Conservation (phyloP, 2,329 filamentous ascomycete genomes). For the Ascocoryne sarcoides region DNA sequence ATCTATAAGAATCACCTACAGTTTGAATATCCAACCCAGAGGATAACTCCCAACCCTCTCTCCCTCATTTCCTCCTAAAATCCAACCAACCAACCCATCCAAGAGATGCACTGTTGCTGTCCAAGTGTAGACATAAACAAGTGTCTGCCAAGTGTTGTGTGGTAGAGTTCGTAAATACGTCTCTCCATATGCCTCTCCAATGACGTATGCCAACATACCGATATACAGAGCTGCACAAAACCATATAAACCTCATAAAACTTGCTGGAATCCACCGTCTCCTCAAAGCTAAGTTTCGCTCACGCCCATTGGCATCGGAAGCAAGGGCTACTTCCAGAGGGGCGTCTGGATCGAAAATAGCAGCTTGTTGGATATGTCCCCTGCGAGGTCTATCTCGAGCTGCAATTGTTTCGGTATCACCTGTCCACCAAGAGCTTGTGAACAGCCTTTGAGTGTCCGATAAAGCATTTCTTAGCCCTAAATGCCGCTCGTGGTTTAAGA, state of each 20-base stretch:
- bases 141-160: slow-evolving; percentile 56
- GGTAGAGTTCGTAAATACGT: slow-evolving; percentile 59
- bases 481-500: slow-evolving; percentile 56
- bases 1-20: too few species aligned
- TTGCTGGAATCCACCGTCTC: slow-evolving; percentile 50
- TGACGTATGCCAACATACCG: slow-evolving; percentile 55
- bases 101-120: slow-evolving; percentile 57
- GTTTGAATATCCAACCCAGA: slow-evolving; percentile 62
- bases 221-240: slow-evolving; percentile 57
- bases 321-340: slow-evolving; percentile 25
- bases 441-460: slow-evolving; percentile 59
- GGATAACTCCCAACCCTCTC: slow-evolving; percentile 61
- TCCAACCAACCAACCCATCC: slow-evolving; percentile 57
- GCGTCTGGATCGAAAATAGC: slow-evolving; percentile 26
- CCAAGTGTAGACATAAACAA: slow-evolving; percentile 64
- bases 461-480: slow-evolving; percentile 51
- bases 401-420: slow-evolving; percentile 40
- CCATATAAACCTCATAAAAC: slow-evolving; percentile 62
- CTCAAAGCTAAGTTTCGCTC: slow-evolving; percentile 18
- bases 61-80: slow-evolving; percentile 55
- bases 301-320: slow-evolving; percentile 16
- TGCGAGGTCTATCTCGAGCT: slow-evolving; percentile 32
- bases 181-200: slow-evolving; percentile 62
- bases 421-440: slow-evolving; percentile 58
- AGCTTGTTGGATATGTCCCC: slow-evolving; percentile 31